Evolutionary conservation across 768 basidiomycete genomes (phyloP), one percentile per base, ranked within the genome.

Genomic region (Lentinula boryana): DNA sequence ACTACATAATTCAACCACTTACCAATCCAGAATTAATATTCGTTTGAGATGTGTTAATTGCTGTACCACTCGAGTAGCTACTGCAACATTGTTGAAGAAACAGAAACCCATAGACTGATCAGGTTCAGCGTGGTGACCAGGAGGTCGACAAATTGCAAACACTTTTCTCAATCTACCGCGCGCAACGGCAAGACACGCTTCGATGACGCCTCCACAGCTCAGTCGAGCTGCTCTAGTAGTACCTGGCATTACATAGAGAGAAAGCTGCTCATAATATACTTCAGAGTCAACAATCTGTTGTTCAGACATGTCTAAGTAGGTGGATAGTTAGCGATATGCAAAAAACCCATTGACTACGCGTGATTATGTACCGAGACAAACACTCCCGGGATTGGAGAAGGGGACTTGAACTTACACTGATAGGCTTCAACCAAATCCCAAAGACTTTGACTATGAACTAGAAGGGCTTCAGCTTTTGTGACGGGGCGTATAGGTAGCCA

Each of bases 61-160:
- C 69, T 92, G 88, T 18, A 91, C 85, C 27, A 94, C 90, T 67
- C 85, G 84, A 18, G 93, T 84, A 1, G 95, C 95, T 15, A 99
- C 91, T 0, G 97, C 89, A 36, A 96, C 95, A 69, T 99, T 99
- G 73, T 99, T 99, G 77, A 95, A 97, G 78, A 99, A 97, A 74
- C 97, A 98, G 72, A 99, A 99, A 1, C 97, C 97, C 95, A 98
- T 98, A 64, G 93, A 91, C 69, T 95, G 90, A 64, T 97, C 93
- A 4, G 97, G 97, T 70, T 99, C 97, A 5, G 97, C 95, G 68
- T 99, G 97, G 70, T 99, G 97, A 0, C 97, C 97, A 0, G 97
- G 97, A 12, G 97, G 97, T 57, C 97, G 84, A 38, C 98, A 95
- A 63, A 98, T 93, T 2, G 97, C 97, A 70, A 99, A 89, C 0